phyloP scores from a whole-genome alignment of 208 protist species.

The Leishmania lainsoni region DNA sequence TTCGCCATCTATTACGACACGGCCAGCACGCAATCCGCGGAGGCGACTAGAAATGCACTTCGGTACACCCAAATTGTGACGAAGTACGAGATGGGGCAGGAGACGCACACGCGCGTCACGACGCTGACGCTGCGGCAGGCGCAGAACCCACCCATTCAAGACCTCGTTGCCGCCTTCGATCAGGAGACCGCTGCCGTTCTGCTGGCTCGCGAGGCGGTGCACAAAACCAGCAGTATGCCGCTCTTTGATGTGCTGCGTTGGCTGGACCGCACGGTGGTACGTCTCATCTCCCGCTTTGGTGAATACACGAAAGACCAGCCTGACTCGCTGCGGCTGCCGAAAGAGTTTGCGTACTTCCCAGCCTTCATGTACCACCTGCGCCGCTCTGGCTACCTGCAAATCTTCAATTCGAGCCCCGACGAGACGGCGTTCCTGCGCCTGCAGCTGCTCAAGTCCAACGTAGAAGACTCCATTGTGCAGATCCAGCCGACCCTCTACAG shows the following conservation, averaged over 20 bases:
- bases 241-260: conserved; percentile 98
- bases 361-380: conserved; percentile 99
- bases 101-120: conserved; percentile 88
- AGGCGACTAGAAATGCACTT: conserved; percentile 34
- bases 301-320: conserved; percentile 93
- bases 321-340: conserved; percentile 86
- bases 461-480: conserved; percentile 95
- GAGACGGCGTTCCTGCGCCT: conserved; percentile 97
- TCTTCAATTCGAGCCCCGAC: conserved; percentile 98
- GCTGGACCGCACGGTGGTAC: conserved; percentile 98
- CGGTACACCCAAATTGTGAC: conserved; percentile 96
- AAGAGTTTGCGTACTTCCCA: conserved; percentile 97
- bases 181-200: conserved; percentile 98
- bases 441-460: conserved; percentile 95
- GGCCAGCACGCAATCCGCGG: conserved; percentile 40
- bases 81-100: conserved; percentile 92
- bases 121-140: conserved; percentile 72
- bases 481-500: conserved; percentile 98
- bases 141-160: conserved; percentile 54
- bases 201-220: conserved; percentile 96
- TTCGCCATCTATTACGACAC: conserved; percentile 98
- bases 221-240: conserved; percentile 96
- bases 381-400: conserved; percentile 96
- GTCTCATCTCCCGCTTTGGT: conserved; percentile 96
- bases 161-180: conserved; percentile 94